A percentile compares a stretch with the other conserved stretches of the same genome.
These are phyloP conservation scores for Saccharomycopsis vini DNA, from an alignment of 805 yeast genomes.

Conservation along the genomic window DNA sequence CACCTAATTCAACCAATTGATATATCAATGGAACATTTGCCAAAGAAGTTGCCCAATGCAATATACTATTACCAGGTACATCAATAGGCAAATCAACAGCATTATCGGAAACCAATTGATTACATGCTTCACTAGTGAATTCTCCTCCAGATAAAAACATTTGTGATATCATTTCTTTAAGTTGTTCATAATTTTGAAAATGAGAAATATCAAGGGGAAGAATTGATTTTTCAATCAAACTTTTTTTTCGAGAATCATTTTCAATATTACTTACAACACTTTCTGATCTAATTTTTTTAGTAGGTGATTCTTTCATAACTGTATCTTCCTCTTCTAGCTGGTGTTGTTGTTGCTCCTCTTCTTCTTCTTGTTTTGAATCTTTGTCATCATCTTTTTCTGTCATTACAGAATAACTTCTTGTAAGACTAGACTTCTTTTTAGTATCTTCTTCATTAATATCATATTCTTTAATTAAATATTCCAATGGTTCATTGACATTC, in stretches of 20 bases:
- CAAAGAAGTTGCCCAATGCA: slow-evolving; percentile 94
- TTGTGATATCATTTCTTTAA: slow-evolving; percentile 40
- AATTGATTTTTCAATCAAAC: background rate
- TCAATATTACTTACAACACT: background rate
- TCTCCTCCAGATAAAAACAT: slow-evolving; percentile 36
- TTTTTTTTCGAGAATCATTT: background rate
- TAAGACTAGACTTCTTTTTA: background rate
- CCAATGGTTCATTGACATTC: slow-evolving; percentile 6
- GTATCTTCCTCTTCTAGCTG: slow-evolving; percentile 5
- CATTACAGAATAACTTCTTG: slow-evolving; percentile 23
- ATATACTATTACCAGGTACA: slow-evolving; percentile 84
- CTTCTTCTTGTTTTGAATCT: no score
- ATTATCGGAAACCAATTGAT: slow-evolving; percentile 21
- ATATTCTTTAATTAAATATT: slow-evolving; percentile 4
- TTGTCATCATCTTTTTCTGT: slow-evolving; percentile 28
- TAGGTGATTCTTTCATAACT: slow-evolving; percentile 29
- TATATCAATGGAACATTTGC: slow-evolving; percentile 67
- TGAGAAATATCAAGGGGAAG: slow-evolving; percentile 30
- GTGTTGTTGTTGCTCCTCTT: no score
- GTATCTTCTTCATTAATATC: background rate
- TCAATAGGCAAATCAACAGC: slow-evolving; percentile 72
- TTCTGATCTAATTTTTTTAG: slow-evolving; percentile 29
- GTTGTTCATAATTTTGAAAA: slow-evolving; percentile 29
- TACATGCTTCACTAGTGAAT: slow-evolving; percentile 26
- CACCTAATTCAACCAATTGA: slow-evolving; percentile 50